Conservation (phyloP, 441 rosid species). For the Adansonia gregorii region DNA sequence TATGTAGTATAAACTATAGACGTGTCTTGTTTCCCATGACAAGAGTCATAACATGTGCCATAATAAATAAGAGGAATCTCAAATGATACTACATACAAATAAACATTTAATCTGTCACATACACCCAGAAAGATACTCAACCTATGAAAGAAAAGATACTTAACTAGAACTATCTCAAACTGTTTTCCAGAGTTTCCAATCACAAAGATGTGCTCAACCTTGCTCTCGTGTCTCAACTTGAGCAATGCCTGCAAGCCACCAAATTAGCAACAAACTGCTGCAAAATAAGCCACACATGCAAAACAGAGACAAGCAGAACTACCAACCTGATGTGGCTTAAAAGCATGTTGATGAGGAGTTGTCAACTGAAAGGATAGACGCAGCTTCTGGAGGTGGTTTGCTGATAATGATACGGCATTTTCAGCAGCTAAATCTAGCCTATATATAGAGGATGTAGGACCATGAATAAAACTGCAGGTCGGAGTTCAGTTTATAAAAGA, state of each 20-base stretch:
- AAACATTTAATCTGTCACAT: not conserved
- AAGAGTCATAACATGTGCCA: not conserved
- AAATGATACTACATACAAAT: not conserved
- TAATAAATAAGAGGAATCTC: not conserved
- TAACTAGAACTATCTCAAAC: slow-evolving; percentile 81
- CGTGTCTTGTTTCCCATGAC: slow-evolving; percentile 13
- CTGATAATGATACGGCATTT: slow-evolving; percentile 63
- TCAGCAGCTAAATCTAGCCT: slow-evolving; percentile 79
- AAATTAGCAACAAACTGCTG: slow-evolving; percentile 36
- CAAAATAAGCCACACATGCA: not conserved
- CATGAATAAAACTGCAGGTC: slow-evolving; percentile 24
- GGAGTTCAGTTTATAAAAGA: not conserved
- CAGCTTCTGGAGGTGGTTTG: slow-evolving; percentile 95
- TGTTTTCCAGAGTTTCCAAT: slow-evolving; percentile 73
- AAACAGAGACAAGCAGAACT: slow-evolving; percentile 15
- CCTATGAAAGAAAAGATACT: slow-evolving; percentile 34
- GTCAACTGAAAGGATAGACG: slow-evolving; percentile 68
- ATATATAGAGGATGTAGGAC: slow-evolving; percentile 24
- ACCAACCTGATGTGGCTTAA: slow-evolving; percentile 93
- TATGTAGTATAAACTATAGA: not conserved
- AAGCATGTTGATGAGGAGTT: slow-evolving; percentile 66
- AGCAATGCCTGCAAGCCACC: slow-evolving; percentile 76
- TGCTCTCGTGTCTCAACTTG: slow-evolving; percentile 81
- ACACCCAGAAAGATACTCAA: slow-evolving; percentile 1
- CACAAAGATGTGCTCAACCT: slow-evolving; percentile 83